Percentiles rank a stretch among this genome's conserved stretches.
Conservation (phyloP, 2,329 filamentous ascomycete species). For the Torrubiella hemipterigena region DNA sequence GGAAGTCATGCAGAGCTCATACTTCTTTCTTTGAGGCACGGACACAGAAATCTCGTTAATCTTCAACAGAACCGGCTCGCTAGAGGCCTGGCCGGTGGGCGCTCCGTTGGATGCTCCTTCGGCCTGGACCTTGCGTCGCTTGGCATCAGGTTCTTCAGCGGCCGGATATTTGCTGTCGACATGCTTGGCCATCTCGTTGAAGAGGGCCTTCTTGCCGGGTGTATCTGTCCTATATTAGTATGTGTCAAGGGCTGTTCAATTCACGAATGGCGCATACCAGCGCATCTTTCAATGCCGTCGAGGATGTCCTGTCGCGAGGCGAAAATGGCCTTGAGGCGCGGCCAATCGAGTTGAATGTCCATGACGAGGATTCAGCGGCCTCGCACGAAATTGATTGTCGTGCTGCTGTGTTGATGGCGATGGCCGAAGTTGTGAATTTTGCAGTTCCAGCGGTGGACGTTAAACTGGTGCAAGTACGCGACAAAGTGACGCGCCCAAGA, state of each 20-base stretch:
- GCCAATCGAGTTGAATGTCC: slow-evolving; percentile 32
- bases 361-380: slow-evolving; percentile 19
- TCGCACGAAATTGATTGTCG: slow-evolving; percentile 1
- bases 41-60: slow-evolving; percentile 58
- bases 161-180: slow-evolving; percentile 31
- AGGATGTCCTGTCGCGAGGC: slow-evolving; percentile 44
- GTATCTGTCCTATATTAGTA: slow-evolving; percentile 26
- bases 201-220: slow-evolving; percentile 35
- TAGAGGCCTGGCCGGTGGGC: slow-evolving; percentile 24
- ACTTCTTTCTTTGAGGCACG: slow-evolving; percentile 57
- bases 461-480: too few relatives aligned
- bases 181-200: slow-evolving; percentile 43
- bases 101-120: slow-evolving; percentile 12
- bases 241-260: not conserved
- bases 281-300: slow-evolving; percentile 37
- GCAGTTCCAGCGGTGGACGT: not conserved
- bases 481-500: too few relatives aligned
- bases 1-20: slow-evolving; percentile 49
- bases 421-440: not conserved
- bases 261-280: slow-evolving; percentile 26
- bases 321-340: slow-evolving; percentile 40
- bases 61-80: slow-evolving; percentile 42
- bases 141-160: slow-evolving; percentile 33
- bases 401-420: not conserved
- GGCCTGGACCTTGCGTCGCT: slow-evolving; percentile 39